phyloP scores from a whole-genome alignment of 352 stramenopile species.

The Pythium brachiatum region DNA sequence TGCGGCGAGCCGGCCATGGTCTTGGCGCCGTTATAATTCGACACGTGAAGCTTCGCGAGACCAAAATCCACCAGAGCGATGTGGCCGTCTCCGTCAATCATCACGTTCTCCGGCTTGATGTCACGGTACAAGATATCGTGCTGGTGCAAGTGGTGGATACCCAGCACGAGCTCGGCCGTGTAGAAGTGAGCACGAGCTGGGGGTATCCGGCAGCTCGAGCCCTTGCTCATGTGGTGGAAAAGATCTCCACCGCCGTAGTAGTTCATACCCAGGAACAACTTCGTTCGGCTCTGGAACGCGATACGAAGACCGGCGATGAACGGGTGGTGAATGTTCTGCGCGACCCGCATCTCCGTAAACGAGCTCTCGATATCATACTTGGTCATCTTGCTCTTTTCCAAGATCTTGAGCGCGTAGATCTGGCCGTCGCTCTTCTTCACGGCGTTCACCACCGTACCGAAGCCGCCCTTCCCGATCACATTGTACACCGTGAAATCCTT shows the following conservation, averaged over 20 bases:
- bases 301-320: conserved; percentile 85
- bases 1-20: conserved; percentile 87
- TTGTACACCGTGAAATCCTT: conserved; percentile 91
- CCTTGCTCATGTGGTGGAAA: conserved; percentile 90
- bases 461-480: conserved; percentile 87
- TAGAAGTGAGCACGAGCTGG: conserved; percentile 89
- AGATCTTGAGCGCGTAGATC: conserved; percentile 90
- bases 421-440: conserved; percentile 89
- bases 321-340: conserved; percentile 86
- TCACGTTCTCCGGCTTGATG: conserved; percentile 96
- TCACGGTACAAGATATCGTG: conserved; percentile 96
- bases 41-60: conserved; percentile 91
- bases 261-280: conserved; percentile 87
- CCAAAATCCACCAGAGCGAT: conserved; percentile 96
- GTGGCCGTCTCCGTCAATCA: conserved; percentile 94
- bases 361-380: conserved; percentile 89
- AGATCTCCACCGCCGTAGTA: conserved; percentile 86
- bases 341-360: conserved; percentile 88
- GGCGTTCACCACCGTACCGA: conserved; percentile 87
- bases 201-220: conserved; percentile 81
- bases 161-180: conserved; percentile 90
- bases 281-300: conserved; percentile 85
- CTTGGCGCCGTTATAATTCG: conserved; percentile 85
- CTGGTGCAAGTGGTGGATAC: conserved; percentile 92
- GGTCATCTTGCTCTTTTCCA: conserved; percentile 89